Percentiles rank a stretch among this genome's conserved stretches.
These are phyloP conservation scores for Gossypium turneri DNA, from an alignment of 345 rosid genomes.

Conservation along the genomic window DNA sequence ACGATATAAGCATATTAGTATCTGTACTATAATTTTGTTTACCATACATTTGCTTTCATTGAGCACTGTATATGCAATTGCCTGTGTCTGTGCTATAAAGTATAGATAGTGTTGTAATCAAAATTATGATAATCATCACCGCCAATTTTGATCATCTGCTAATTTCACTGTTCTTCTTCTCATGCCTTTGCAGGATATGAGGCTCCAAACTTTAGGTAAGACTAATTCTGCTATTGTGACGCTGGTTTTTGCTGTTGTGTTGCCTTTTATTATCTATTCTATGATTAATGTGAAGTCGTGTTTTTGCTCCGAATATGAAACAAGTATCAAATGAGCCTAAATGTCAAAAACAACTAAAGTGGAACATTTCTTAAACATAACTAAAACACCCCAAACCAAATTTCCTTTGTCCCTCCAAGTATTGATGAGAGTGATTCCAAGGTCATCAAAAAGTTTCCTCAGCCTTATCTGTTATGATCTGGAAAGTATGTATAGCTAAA, in stretches of 20 bases:
- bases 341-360: neutral
- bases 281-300: neutral
- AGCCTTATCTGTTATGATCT: too few species aligned
- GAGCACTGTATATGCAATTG: neutral
- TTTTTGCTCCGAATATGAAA: neutral
- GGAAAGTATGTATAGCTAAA: too few species aligned
- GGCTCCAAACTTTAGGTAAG: slow-evolving; percentile 78
- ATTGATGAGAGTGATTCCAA: too few species aligned
- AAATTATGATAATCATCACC: neutral
- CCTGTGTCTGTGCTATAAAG: neutral
- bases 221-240: neutral
- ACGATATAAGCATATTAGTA: neutral
- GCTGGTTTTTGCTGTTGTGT: neutral
- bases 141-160: neutral
- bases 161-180: slow-evolving; percentile 12
- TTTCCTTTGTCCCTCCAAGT: too few species aligned
- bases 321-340: neutral
- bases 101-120: neutral
- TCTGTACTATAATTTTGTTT: neutral
- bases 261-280: neutral
- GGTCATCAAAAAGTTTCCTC: too few species aligned
- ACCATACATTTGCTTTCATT: neutral
- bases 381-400: too few species aligned
- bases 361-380: too few species aligned
- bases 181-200: slow-evolving; percentile 58